These are phyloP conservation scores for Arthroderma sp. DNA, from an alignment of 2,329 filamentous ascomycete species.

Conservation along the genomic window DNA sequence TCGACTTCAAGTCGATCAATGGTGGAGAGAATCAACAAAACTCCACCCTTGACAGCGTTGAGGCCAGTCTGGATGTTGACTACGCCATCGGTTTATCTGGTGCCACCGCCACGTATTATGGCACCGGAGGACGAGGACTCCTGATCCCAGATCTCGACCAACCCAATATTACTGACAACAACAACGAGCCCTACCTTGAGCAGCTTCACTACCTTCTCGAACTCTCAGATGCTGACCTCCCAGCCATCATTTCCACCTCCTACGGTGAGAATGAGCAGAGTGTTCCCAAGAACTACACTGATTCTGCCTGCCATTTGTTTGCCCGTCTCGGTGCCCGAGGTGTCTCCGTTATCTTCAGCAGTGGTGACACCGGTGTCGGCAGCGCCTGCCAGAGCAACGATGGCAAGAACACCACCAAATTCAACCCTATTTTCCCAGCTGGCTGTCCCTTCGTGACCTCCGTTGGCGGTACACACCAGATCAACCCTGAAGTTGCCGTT, in stretches of 20 bases:
- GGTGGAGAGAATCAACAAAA: slow-evolving; percentile 40
- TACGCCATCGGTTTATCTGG: slow-evolving; percentile 46
- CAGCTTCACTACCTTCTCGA: slow-evolving; percentile 50
- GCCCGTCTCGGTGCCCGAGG: slow-evolving; percentile 54
- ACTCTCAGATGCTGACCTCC: slow-evolving; percentile 46
- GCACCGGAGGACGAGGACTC: slow-evolving; percentile 45
- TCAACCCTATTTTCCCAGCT: slow-evolving; percentile 44
- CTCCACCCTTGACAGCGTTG: slow-evolving; percentile 39
- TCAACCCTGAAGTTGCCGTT: slow-evolving; percentile 42
- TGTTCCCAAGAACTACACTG: slow-evolving; percentile 47
- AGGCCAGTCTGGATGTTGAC: slow-evolving; percentile 54
- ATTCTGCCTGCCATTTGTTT: slow-evolving; percentile 51
- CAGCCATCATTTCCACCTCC: slow-evolving; percentile 54
- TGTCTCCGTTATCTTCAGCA: slow-evolving; percentile 52
- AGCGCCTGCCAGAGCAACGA: slow-evolving; percentile 44
- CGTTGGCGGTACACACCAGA: slow-evolving; percentile 47
- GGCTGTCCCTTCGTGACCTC: slow-evolving; percentile 51
- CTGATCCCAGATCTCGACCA: slow-evolving; percentile 39
- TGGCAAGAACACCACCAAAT: slow-evolving; percentile 40
- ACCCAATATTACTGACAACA: slow-evolving; percentile 31
- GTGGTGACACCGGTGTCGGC: slow-evolving; percentile 52
- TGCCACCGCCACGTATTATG: slow-evolving; percentile 45
- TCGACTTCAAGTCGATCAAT: slow-evolving; percentile 47
- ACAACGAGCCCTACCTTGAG: slow-evolving; percentile 55
- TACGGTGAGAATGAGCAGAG: slow-evolving; percentile 58